These are phyloP conservation scores for Gossypium stocksii DNA, from an alignment of 345 rosid genomes.

Conservation along the genomic window DNA sequence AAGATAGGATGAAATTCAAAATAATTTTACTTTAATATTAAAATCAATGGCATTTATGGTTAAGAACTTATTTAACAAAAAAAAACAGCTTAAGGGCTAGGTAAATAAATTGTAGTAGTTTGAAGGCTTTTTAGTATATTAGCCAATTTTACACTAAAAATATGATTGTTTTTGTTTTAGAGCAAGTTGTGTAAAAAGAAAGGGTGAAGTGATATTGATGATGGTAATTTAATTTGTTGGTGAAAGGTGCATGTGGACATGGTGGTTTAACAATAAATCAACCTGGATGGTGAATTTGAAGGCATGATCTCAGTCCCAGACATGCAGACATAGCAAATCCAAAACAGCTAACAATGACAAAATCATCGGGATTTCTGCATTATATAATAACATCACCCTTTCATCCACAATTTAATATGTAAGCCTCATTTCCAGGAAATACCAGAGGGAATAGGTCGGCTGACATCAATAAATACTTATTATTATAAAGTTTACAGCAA, in stretches of 20 bases:
- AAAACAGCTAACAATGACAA: neutral
- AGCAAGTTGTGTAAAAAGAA: too few species aligned
- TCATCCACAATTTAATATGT: neutral
- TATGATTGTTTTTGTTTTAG: too few species aligned
- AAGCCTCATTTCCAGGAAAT: neutral
- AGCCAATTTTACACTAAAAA: too few species aligned
- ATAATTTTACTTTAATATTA: too few species aligned
- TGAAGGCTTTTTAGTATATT: too few species aligned
- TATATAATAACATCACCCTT: neutral
- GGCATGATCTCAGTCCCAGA: neutral
- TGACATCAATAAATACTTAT: neutral
- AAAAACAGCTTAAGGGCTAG: too few species aligned
- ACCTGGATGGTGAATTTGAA: neutral
- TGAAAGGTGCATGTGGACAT: neutral
- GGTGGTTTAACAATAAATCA: neutral
- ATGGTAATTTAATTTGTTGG: too few species aligned
- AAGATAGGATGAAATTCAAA: too few species aligned
- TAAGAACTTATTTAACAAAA: too few species aligned
- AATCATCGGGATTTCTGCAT: neutral
- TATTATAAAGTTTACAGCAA: neutral
- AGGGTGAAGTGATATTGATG: too few species aligned
- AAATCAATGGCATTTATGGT: too few species aligned
- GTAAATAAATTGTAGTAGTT: too few species aligned
- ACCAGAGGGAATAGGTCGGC: neutral
- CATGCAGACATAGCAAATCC: slow-evolving; percentile 1